A percentile compares a stretch with the other conserved stretches of the same genome.
Conservation (phyloP, 495 filamentous ascomycete species). For the Gamarada debralockiae region DNA sequence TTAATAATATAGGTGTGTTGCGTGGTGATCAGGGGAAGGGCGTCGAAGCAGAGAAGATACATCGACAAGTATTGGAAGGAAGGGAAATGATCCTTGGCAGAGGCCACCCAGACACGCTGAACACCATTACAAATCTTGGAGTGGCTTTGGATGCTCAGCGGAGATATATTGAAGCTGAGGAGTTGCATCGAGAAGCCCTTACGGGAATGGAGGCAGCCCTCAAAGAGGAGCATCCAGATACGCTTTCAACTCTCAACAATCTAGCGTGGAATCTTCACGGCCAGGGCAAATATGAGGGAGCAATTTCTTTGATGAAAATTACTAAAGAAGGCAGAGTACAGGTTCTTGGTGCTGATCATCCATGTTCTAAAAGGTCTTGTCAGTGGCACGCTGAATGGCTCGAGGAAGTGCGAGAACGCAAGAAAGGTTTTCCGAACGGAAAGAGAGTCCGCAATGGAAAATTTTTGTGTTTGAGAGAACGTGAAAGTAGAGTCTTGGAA, state of each 20-base stretch:
- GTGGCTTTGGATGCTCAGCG: neutral
- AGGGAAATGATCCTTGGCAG: neutral
- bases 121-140: neutral
- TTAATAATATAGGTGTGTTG: too few species aligned
- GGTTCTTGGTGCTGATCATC: neutral
- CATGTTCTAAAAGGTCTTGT: too few species aligned
- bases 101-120: slow-evolving; percentile 2
- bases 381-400: too few species aligned
- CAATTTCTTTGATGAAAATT: neutral
- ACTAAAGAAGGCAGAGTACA: neutral
- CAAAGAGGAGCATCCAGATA: neutral
- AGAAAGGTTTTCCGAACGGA: too few species aligned
- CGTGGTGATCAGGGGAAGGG: too few species aligned
- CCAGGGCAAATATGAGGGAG: neutral
- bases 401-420: too few species aligned
- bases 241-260: neutral
- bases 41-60: neutral
- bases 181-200: slow-evolving; percentile 8
- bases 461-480: too few species aligned
- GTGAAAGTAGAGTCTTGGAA: too few species aligned
- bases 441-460: too few species aligned
- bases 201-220: neutral
- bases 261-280: neutral
- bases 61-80: neutral
- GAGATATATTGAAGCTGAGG: neutral